phyloP scores from a whole-genome alignment of 2,329 filamentous ascomycete species.

The Talaromyces rugulosus region DNA sequence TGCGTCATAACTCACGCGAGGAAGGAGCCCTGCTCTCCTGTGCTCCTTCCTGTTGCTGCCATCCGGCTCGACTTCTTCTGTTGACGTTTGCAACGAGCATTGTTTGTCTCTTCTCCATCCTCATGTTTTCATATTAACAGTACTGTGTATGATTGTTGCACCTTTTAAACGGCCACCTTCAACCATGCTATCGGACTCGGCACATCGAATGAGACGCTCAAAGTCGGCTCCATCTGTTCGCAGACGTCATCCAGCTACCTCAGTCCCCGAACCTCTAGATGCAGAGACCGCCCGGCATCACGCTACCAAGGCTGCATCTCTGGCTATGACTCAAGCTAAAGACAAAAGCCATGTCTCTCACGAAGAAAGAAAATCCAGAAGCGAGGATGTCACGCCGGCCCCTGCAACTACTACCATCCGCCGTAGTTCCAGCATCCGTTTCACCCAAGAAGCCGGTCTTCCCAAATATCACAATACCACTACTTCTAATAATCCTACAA shows the following conservation, averaged over 20 bases:
- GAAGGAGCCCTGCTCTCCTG: not conserved
- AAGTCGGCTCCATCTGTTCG: slow-evolving; percentile 38
- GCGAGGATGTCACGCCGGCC: slow-evolving; percentile 20
- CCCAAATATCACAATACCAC: not conserved
- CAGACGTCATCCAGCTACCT: slow-evolving; percentile 20
- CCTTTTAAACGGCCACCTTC: not conserved
- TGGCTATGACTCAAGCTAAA: slow-evolving; percentile 37
- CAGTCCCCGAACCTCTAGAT: slow-evolving; percentile 24
- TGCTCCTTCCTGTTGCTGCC: not conserved
- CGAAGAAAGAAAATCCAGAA: slow-evolving; percentile 9
- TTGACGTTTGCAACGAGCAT: not conserved
- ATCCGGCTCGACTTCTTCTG: not conserved
- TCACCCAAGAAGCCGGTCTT: slow-evolving; percentile 13
- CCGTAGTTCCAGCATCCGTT: slow-evolving; percentile 18
- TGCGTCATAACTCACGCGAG: not conserved
- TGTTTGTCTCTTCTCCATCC: not conserved
- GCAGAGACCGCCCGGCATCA: slow-evolving; percentile 28
- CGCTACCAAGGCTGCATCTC: slow-evolving; percentile 39
- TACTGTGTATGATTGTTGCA: slow-evolving; percentile 7
- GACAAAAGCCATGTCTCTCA: slow-evolving; percentile 22
- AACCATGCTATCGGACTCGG: slow-evolving; percentile 25
- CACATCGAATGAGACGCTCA: slow-evolving; percentile 30
- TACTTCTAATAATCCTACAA: not conserved
- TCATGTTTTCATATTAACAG: slow-evolving; percentile 8
- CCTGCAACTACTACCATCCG: slow-evolving; percentile 17